Base-by-base conservation (phyloP, 1,139 yeast species). In the Yamadazyma atlantica region DNA sequence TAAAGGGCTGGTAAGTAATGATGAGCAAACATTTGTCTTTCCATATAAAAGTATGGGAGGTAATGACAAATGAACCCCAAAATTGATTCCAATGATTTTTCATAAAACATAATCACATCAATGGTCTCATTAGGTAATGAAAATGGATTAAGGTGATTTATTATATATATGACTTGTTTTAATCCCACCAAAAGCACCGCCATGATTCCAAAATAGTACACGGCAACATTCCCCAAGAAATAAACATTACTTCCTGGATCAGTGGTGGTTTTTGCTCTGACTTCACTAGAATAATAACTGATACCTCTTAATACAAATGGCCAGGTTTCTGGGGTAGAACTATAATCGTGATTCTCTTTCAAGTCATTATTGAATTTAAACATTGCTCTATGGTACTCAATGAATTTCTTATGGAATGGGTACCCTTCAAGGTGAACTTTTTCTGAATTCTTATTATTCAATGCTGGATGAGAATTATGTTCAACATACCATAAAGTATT, bases 401-500 rank as follows among this genome's bases (percentile, higher is more conserved):
- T 34, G 4, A 69, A 22, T 43, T 67, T 67, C 27, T 47, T 37
- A 46, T 54, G 58, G 38, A 69, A 64, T 1, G 62, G 44, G 36
- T 50, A 57, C 9, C 49, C 41, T 12, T 40, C 43, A 34, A 59
- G 46, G 29, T 60, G 51, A 13, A 70, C 61, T 33, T 60, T 57
- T 13, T 62, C 69, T 17, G 43, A 42, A n/a, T 35, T 53, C 55
- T 29, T 23, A 29, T 66, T 48, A 16, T 61, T 66, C 7, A 66
- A 48, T 4, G 56, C 41, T 2, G 85, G 84, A 53, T 80, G 83
- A n/a, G 62, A 58, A 48, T 80, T 80, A 41, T 61, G 60, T 48
- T 85, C 95, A 34, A 86, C 66, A 46, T 67, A 75, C 82, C 94
- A 86, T 32, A 75, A 58, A 0, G 90, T 69, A 48, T 79, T 75